Conservation (phyloP, 441 rosid genomes). For the Melastoma candidum region DNA sequence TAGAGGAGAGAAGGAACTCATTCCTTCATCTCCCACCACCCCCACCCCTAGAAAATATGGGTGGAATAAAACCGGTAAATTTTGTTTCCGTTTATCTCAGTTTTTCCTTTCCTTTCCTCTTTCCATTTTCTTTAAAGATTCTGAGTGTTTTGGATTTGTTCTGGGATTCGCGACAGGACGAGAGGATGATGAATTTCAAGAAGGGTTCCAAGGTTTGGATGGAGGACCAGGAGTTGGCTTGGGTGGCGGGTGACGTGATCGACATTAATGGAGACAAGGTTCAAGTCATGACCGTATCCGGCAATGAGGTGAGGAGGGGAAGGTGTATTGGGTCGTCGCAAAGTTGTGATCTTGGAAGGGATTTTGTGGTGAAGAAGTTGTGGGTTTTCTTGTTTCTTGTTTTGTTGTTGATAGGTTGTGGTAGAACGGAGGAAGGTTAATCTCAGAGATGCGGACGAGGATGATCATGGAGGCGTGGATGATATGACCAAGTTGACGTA, state of each 20-base stretch:
- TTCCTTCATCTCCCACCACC: too few relatives aligned
- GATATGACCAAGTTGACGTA: constrained; percentile 91
- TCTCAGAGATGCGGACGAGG: constrained; percentile 66
- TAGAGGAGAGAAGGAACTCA: too few relatives aligned
- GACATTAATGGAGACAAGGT: constrained; percentile 47
- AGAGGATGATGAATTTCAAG: constrained; percentile 42
- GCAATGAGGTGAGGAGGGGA: constrained; percentile 47
- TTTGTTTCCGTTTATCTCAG: too few relatives aligned
- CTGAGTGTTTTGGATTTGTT: too few relatives aligned
- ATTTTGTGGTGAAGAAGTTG: not conserved
- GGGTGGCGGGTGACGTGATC: constrained; percentile 63
- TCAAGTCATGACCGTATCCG: constrained; percentile 34
- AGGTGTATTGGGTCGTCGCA: not conserved
- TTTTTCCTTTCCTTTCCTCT: too few relatives aligned
- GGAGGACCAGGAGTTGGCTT: constrained; percentile 72
- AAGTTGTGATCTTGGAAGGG: not conserved
- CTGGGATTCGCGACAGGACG: constrained; percentile 15
- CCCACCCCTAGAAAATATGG: too few relatives aligned
- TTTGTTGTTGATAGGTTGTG: constrained; percentile 30
- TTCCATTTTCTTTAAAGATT: too few relatives aligned
- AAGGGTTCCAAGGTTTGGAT: constrained; percentile 81
- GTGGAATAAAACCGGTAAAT: too few relatives aligned
- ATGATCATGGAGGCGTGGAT: constrained; percentile 94
- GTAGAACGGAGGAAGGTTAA: constrained; percentile 45
- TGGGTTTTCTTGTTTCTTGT: not conserved